phyloP scores from a whole-genome alignment of 768 basidiomycete species.

The Clitopilus passeckerianus region DNA sequence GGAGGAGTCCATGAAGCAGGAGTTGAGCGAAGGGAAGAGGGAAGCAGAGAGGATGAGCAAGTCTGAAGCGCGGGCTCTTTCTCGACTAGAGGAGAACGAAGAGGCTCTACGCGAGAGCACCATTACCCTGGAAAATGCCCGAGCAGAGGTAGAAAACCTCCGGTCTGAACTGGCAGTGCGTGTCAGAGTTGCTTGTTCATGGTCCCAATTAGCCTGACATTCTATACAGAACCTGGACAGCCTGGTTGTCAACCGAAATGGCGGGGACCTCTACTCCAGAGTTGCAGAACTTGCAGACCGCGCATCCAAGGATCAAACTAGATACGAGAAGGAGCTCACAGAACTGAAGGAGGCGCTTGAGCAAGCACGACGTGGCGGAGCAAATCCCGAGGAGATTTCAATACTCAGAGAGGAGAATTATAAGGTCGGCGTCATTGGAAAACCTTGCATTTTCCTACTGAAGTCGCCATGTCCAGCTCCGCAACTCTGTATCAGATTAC shows the following conservation, averaged over 20 bases:
- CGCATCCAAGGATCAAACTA: constrained; percentile 44
- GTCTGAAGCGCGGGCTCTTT: constrained; percentile 56
- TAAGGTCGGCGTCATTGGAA: constrained; percentile 11
- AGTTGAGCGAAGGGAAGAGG: constrained; percentile 60
- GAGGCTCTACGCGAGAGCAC: constrained; percentile 87
- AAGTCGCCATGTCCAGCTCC: constrained; percentile 15
- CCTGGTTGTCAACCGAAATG: constrained; percentile 36
- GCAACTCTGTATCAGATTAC: constrained; percentile 19
- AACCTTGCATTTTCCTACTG: no score
- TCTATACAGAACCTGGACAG: constrained; percentile 58
- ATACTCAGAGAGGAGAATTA: constrained; percentile 12
- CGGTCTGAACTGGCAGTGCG: constrained; percentile 72
- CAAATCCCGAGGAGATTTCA: constrained; percentile 5
- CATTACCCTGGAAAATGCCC: constrained; percentile 80
- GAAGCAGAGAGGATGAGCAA: constrained; percentile 60
- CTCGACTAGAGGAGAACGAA: constrained; percentile 79
- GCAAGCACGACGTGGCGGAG: constrained; percentile 12
- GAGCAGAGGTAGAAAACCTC: constrained; percentile 82
- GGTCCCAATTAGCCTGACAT: neutral
- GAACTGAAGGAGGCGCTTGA: constrained; percentile 34
- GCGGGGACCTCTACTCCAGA: constrained; percentile 39
- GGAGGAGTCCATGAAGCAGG: constrained; percentile 65
- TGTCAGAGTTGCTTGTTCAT: neutral
- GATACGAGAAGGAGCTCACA: constrained; percentile 51
- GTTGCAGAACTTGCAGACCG: constrained; percentile 42